Evolutionary conservation across 2,329 filamentous ascomycete genomes (phyloP), one percentile per base, ranked within the genome.

Genomic region (Sarocladium kiliense): DNA sequence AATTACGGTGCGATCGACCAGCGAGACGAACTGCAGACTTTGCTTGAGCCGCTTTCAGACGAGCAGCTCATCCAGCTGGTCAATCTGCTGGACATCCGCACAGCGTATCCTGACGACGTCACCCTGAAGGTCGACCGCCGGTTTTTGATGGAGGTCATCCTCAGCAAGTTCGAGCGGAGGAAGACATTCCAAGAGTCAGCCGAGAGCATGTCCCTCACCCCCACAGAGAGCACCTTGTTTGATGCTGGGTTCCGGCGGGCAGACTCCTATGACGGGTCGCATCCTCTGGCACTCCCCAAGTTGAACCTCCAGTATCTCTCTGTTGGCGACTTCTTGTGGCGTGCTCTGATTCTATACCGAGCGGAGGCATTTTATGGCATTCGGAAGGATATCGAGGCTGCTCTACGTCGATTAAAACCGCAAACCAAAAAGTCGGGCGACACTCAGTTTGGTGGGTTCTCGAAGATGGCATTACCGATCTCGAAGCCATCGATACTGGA

Each of bases 271-370:
- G 87, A 96, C 68, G 92, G 92, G 25, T 91, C 90, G 23, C 84
- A 84, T 49, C 92, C 94, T 4, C 77, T 99, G 56, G 90, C 94
- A 2, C 84, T 99, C 42, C 94, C 94, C 2, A 99, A 99, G 68
- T 74, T 97, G 45, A 99, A 97, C 63, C 76, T 99, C 26, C 94
- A 99, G 66, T 99, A 99, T 70, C 78, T 99, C 14, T 96, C 92
- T 2, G 84, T 96, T 53, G 91, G 91, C 2, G 94, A 99, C 69
- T 99, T 99, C 63, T 74, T 99, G n/a, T 99, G 92, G 91, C 84
- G 95, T 59, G 91, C 93, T 0, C 87, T 97, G 64, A 80, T 95
- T 14, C 76, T 99, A 9, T 94, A 96, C 67, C 85, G 93, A 39
- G 89, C 87, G 57, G 94, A 99, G 69, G 83, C 93, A 0, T 97